Percentiles rank a stretch among this genome's conserved stretches.
phyloP scores from a whole-genome alignment of 352 stramenopile genomes.

The Globisporangium paroecandrum region DNA sequence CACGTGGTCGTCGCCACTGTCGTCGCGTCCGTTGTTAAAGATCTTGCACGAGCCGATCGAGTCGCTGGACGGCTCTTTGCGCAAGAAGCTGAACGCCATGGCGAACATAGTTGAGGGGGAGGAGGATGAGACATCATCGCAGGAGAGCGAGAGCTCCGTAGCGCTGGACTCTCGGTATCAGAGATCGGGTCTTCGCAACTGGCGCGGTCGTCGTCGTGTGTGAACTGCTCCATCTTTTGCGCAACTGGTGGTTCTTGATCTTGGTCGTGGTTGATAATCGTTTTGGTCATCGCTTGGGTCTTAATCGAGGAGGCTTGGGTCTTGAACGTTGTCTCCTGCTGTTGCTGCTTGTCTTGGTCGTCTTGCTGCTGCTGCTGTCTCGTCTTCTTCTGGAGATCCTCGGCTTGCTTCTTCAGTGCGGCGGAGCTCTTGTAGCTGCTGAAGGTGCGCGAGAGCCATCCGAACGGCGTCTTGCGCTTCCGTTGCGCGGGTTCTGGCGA shows the following conservation, averaged over 20 bases:
- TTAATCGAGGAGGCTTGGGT: not conserved
- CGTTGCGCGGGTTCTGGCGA: not conserved
- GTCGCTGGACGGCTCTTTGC: not conserved
- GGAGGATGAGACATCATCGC: too few relatives aligned
- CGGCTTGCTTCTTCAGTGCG: not conserved
- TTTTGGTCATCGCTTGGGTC: not conserved
- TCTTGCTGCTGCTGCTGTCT: not conserved
- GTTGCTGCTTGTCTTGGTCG: not conserved
- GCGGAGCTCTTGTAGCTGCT: not conserved
- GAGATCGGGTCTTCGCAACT: not conserved
- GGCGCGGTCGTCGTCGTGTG: not conserved
- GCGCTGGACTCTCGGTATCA: constrained; percentile 2
- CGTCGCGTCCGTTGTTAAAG: not conserved
- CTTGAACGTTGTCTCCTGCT: not conserved
- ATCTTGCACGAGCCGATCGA: not conserved
- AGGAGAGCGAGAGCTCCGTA: not conserved
- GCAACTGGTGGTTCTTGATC: not conserved
- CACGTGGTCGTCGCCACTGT: not conserved
- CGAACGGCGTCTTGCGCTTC: not conserved
- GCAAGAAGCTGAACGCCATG: constrained; percentile 3
- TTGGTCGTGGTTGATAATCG: not conserved
- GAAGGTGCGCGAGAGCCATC: constrained; percentile 2
- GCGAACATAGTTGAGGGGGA: not conserved
- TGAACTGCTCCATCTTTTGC: not conserved
- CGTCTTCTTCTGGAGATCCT: not conserved